Evolutionary conservation across 1,139 yeast genomes (phyloP).

Genomic region (Protomyces inundatus): DNA sequence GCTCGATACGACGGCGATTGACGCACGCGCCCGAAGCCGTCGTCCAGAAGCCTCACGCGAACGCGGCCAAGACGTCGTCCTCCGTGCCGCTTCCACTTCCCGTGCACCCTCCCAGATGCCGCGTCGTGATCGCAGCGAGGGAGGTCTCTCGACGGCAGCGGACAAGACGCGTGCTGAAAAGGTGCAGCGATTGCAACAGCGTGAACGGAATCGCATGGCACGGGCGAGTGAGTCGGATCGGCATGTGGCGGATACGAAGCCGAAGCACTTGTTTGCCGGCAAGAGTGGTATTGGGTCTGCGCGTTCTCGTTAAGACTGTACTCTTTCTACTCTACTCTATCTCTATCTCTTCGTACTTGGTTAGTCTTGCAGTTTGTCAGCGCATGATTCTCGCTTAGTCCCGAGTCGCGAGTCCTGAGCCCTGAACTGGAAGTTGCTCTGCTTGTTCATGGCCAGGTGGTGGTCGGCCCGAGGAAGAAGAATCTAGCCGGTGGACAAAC

Average conservation of each 20-base stretch:
- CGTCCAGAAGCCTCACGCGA: constrained; percentile 44
- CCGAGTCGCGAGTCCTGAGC: no score
- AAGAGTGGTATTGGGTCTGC: constrained; percentile 42
- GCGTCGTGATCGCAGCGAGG: constrained; percentile 77
- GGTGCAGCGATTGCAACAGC: constrained; percentile 80
- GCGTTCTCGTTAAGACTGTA: constrained; percentile 1
- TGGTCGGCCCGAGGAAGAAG: no score
- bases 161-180: constrained; percentile 80
- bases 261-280: constrained; percentile 93
- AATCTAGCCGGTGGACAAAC: no score
- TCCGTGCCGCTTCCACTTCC: constrained; percentile 49
- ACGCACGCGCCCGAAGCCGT: constrained; percentile 39
- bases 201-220: constrained; percentile 88
- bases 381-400: no score
- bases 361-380: no score
- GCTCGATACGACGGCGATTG: constrained; percentile 67
- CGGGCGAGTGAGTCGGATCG: constrained; percentile 96
- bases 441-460: no score
- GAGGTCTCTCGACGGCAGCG: constrained; percentile 77
- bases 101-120: constrained; percentile 40
- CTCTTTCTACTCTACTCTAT: not conserved
- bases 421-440: no score
- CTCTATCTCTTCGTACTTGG: not conserved
- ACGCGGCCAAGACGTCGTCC: constrained; percentile 73
- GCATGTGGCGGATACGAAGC: constrained; percentile 75